Evolutionary conservation across 192 early-diverging fungal genomes (phyloP).

Genomic region (Linnemannia exigua): DNA sequence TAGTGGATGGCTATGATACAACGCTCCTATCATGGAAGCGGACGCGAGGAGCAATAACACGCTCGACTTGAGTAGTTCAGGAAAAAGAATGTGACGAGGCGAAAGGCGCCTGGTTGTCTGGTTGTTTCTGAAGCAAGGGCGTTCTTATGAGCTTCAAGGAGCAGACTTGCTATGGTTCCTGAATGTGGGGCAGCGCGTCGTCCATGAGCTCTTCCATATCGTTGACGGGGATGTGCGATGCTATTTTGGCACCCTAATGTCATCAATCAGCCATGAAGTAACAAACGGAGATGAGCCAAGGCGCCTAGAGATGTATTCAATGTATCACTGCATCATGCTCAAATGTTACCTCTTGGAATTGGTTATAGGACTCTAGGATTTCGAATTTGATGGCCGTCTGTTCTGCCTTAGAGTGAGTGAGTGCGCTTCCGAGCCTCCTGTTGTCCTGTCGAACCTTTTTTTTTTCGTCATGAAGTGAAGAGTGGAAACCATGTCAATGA

Average conservation of each 20-base stretch:
- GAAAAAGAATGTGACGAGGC: not conserved
- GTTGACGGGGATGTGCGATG: slow-evolving; percentile 27
- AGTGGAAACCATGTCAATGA: not conserved
- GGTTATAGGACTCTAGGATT: slow-evolving; percentile 34
- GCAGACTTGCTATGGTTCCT: slow-evolving; percentile 4
- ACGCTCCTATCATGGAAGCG: too few species aligned
- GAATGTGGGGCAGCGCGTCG: slow-evolving; percentile 6
- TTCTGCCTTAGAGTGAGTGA: slow-evolving; percentile 41
- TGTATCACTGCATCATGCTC: not conserved
- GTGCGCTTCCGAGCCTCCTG: slow-evolving; percentile 33
- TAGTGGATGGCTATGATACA: too few species aligned
- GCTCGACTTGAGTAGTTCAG: too few species aligned
- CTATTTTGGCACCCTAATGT: slow-evolving; percentile 22
- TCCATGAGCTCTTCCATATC: slow-evolving; percentile 31
- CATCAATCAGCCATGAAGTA: not conserved
- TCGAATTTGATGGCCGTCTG: slow-evolving; percentile 36
- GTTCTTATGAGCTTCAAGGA: not conserved
- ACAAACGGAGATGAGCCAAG: not conserved
- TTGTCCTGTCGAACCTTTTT: slow-evolving; percentile 46
- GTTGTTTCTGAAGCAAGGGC: not conserved
- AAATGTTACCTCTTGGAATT: slow-evolving; percentile 38
- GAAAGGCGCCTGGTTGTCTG: not conserved
- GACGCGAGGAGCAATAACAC: too few species aligned
- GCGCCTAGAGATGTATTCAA: not conserved
- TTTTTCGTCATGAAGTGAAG: not conserved